Base-by-base conservation (phyloP, 1,139 yeast species). In the Candida sp. region DNA sequence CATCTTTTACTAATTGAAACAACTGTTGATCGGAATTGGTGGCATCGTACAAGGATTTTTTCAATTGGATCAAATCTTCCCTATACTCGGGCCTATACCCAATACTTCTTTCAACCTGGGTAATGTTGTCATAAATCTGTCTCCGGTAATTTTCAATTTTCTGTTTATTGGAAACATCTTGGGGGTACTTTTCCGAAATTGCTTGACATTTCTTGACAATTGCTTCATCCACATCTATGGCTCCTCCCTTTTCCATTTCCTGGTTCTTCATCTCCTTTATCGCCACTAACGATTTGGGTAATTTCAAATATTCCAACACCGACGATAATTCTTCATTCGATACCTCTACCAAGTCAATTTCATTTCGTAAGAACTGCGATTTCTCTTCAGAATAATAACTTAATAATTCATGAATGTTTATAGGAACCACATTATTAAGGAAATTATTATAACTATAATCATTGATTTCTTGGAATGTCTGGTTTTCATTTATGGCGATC, bases 361-460 rank as follows among this genome's bases (percentile, higher is more conserved):
- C 93, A 43, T 72, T 75, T 53, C 99, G 75, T 43, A 90, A 66
- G 41, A 88, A 65, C 49, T 81, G 82, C 0, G 96, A 91, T 62
- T 89, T 87, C 58, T 87, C 91, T 58, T 93, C 99, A 0, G 96
- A 87, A 60, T 93, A 93, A 51, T 82, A 73, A 53, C 97, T 88
- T 45, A 88, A 78, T 54, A 87, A 81, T 59, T 91, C 97, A 58
- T 90, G 96, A 32, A 91, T 88, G 38, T 84, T 80, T 55, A 90
- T 72, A 2, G 99, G 98, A 6, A 93, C 84, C 22, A 93, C 87
- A 50, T 84, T 86, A 44, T 76, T 84, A 62, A 86, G 88, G 40
- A 93, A 73, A 42, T 73, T 72, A 23, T 70, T 66, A 38, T 81
- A 75, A 49, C 81, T 81, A 45, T 79, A 79, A 29, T 80, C 82